Percentiles rank a stretch among this genome's conserved stretches.
Evolutionary conservation across 345 rosid species (phyloP).

Genomic region (Chamaenerion angustifolium): DNA sequence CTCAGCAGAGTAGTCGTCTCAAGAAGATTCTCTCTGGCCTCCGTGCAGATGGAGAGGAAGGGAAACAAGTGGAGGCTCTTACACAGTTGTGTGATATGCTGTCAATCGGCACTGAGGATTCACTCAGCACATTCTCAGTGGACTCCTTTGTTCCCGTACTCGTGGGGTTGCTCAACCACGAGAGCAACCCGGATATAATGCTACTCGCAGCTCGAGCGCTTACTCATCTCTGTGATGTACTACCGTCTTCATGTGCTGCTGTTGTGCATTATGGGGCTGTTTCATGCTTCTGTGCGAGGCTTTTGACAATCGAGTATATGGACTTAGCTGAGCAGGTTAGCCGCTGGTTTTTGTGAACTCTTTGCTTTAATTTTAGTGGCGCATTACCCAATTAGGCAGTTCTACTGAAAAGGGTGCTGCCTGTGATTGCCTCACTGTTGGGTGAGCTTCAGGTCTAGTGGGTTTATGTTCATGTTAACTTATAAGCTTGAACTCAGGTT

Average conservation of each 20-base stretch:
- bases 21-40: constrained; percentile 89
- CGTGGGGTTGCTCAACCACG: constrained; percentile 87
- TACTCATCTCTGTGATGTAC: constrained; percentile 88
- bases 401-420: too few species aligned
- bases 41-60: constrained; percentile 95
- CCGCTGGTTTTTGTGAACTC: not conserved
- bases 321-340: constrained; percentile 97
- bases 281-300: constrained; percentile 77
- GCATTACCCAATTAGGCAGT: not conserved
- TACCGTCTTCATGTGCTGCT: constrained; percentile 96
- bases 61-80: constrained; percentile 94
- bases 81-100: constrained; percentile 96
- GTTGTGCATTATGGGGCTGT: constrained; percentile 98
- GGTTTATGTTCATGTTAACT: too few species aligned
- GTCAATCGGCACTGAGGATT: constrained; percentile 95
- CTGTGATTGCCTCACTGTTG: too few species aligned
- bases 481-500: too few species aligned
- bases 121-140: constrained; percentile 85
- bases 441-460: too few species aligned
- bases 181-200: constrained; percentile 96
- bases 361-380: not conserved
- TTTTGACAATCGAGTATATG: constrained; percentile 96
- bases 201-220: constrained; percentile 97
- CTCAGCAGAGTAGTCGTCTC: constrained; percentile 72
- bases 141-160: constrained; percentile 92